phyloP scores from a whole-genome alignment of 192 early-diverging fungal species.

The Linnemannia hyalina region DNA sequence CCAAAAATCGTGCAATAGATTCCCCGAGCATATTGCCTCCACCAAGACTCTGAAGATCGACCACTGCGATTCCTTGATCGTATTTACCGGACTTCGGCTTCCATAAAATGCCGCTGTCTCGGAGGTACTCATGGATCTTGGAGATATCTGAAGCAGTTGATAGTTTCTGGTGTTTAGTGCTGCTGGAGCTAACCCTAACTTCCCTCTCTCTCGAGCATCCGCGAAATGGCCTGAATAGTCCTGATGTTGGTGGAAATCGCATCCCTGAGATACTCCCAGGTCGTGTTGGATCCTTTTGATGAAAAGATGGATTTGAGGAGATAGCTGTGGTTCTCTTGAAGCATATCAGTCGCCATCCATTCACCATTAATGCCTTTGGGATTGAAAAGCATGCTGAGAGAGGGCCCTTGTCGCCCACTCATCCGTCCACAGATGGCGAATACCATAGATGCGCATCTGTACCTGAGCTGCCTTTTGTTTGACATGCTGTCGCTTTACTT shows the following conservation, averaged over 20 bases:
- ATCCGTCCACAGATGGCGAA: constrained; percentile 18
- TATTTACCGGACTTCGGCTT: background rate
- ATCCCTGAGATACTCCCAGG: constrained; percentile 32
- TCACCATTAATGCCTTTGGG: constrained; percentile 25
- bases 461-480: too few relatives aligned
- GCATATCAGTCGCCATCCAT: constrained; percentile 36
- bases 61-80: background rate
- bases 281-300: constrained; percentile 34
- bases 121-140: constrained; percentile 7
- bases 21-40: constrained; percentile 21
- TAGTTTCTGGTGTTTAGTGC: constrained; percentile 9
- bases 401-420: constrained; percentile 13
- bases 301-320: constrained; percentile 34
- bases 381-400: constrained; percentile 18
- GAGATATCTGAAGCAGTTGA: background rate
- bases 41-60: constrained; percentile 14
- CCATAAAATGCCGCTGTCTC: constrained; percentile 6
- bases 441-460: too few relatives aligned
- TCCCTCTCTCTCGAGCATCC: constrained; percentile 27
- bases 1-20: constrained; percentile 13
- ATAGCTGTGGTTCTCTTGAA: constrained; percentile 35
- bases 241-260: constrained; percentile 31
- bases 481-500: too few relatives aligned
- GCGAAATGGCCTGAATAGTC: constrained; percentile 19
- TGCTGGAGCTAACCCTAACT: constrained; percentile 16